Percentiles rank a stretch among this genome's conserved stretches.
These are phyloP conservation scores for Microthlaspi erraticum DNA, from an alignment of 345 rosid genomes.

Conservation along the genomic window DNA sequence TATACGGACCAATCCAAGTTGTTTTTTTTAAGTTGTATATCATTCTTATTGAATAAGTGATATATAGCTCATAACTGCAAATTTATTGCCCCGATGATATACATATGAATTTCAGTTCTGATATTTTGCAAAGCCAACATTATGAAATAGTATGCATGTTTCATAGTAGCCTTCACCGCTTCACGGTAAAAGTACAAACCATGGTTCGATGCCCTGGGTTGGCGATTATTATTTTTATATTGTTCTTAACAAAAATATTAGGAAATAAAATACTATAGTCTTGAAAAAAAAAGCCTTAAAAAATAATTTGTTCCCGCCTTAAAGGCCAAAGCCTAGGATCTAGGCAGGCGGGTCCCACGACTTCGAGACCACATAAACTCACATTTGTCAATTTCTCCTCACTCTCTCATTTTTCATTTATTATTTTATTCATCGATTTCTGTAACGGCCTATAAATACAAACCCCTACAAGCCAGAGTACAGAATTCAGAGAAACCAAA, in stretches of 20 bases:
- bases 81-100: too few relatives aligned
- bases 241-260: not conserved
- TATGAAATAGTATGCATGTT: too few relatives aligned
- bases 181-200: conserved; percentile 71
- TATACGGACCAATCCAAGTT: not conserved
- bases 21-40: not conserved
- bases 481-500: not conserved
- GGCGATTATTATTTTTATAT: not conserved
- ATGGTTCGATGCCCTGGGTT: conserved; percentile 1
- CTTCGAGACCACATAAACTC: conserved; percentile 31
- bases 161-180: conserved; percentile 84
- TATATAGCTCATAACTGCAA: too few relatives aligned
- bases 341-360: not conserved
- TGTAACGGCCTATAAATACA: conserved; percentile 43
- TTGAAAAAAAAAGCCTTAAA: not conserved
- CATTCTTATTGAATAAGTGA: not conserved
- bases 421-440: not conserved
- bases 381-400: conserved; percentile 32
- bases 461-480: not conserved
- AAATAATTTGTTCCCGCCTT: conserved; percentile 34
- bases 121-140: not conserved
- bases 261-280: not conserved
- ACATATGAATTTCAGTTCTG: too few relatives aligned
- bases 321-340: conserved; percentile 36
- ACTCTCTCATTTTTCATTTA: not conserved